phyloP scores from a whole-genome alignment of 1,139 yeast species.

The Diutina siamensis region DNA sequence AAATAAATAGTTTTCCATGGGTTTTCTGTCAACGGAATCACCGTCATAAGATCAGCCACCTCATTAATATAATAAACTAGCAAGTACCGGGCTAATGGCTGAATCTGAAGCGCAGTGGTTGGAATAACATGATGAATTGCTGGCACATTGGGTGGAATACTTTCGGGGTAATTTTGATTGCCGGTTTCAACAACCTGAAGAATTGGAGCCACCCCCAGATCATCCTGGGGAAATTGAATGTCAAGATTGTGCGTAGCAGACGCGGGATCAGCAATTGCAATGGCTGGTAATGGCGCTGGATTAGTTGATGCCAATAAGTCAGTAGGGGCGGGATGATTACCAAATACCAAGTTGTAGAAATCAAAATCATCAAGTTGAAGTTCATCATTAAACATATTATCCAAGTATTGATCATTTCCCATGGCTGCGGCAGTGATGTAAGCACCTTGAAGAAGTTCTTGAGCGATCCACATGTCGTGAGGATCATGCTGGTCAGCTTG shows the following conservation, averaged over 20 bases:
- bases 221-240: constrained; percentile 11
- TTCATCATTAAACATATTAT: constrained; percentile 1
- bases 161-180: not conserved
- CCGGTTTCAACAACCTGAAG: constrained; percentile 35
- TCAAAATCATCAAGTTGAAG: not conserved
- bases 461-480: constrained; percentile 4
- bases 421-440: constrained; percentile 2
- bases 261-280: constrained; percentile 5
- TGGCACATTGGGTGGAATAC: constrained; percentile 12
- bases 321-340: constrained; percentile 12
- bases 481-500: not conserved
- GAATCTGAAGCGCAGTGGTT: constrained; percentile 48
- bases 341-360: constrained; percentile 35
- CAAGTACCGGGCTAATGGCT: constrained; percentile 58
- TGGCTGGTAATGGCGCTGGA: not conserved
- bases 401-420: constrained; percentile 5
- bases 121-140: constrained; percentile 36
- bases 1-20: constrained; percentile 84
- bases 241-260: not conserved
- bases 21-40: constrained; percentile 66
- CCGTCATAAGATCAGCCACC: constrained; percentile 84
- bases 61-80: constrained; percentile 65
- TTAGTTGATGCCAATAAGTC: not conserved
- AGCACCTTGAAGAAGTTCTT: constrained; percentile 2
- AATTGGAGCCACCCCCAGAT: constrained; percentile 30